Conservation (phyloP, 139 green algal genomes). For the Auxenochlorella protothecoides region DNA sequence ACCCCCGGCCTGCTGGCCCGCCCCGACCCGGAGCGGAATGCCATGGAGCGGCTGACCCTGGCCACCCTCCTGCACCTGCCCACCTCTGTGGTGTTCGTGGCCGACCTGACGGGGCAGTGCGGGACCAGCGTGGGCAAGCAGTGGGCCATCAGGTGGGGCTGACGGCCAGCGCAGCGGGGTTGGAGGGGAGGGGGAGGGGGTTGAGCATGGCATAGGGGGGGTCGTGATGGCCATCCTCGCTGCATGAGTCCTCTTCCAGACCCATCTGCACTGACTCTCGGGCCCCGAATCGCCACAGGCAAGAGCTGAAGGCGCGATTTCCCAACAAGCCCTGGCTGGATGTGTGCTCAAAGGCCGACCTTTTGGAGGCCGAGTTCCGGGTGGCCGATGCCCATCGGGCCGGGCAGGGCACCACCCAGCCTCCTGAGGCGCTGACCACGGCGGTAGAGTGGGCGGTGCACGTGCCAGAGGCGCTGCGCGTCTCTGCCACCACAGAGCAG, state of each 20-base stretch:
- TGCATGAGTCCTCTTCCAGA: slow-evolving; percentile 6
- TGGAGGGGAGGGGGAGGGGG: not conserved
- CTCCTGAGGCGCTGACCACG: not conserved
- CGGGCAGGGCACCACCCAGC: not conserved
- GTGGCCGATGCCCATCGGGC: slow-evolving; percentile 9
- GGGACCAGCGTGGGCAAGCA: slow-evolving; percentile 70
- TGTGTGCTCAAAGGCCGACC: slow-evolving; percentile 84
- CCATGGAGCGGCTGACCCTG: slow-evolving; percentile 91
- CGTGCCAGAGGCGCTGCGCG: slow-evolving; percentile 39
- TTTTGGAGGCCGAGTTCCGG: slow-evolving; percentile 51
- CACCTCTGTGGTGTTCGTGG: slow-evolving; percentile 77
- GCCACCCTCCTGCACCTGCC: slow-evolving; percentile 79
- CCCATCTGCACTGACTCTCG: slow-evolving; percentile 1
- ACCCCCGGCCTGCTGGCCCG: slow-evolving; percentile 84
- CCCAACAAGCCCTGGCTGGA: slow-evolving; percentile 80
- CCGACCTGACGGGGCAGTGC: slow-evolving; percentile 85
- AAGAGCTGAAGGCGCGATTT: slow-evolving; percentile 56
- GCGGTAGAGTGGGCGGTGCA: slow-evolving; percentile 29
- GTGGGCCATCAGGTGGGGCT: slow-evolving; percentile 41
- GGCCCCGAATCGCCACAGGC: slow-evolving; percentile 1
- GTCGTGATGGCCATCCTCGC: not conserved
- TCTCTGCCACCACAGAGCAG: slow-evolving; percentile 57
- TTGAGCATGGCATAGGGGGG: not conserved
- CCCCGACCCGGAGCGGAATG: slow-evolving; percentile 75
- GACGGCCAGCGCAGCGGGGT: not conserved